Conservation (phyloP, 2,329 filamentous ascomycete species). For the Xylaria sp. region DNA sequence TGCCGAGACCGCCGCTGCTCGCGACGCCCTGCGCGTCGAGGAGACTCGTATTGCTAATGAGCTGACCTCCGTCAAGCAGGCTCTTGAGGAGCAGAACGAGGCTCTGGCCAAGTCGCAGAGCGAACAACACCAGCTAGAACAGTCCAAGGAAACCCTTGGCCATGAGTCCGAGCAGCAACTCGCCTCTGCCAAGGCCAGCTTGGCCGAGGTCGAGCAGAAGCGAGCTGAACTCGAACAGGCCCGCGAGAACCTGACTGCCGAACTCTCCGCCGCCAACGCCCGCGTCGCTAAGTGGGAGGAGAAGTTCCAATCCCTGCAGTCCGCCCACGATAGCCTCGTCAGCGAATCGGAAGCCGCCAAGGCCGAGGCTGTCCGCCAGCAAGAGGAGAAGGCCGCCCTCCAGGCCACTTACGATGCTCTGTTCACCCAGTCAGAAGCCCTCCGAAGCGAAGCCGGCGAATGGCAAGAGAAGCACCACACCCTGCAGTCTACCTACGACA, state of each 20-base stretch:
- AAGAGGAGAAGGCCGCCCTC: constrained; percentile 27
- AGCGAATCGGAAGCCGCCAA: constrained; percentile 25
- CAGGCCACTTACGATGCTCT: constrained; percentile 19
- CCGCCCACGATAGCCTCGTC: constrained; percentile 20
- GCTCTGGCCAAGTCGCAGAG: constrained; percentile 20
- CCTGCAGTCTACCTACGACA: constrained; percentile 16
- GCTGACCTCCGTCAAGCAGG: constrained; percentile 23
- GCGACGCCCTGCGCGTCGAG: constrained; percentile 30
- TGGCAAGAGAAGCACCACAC: constrained; percentile 19
- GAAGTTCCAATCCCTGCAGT: constrained; percentile 23
- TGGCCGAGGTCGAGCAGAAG: constrained; percentile 31
- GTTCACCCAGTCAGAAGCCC: constrained; percentile 21
- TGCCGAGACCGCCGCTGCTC: constrained; percentile 32
- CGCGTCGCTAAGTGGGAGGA: constrained; percentile 22
- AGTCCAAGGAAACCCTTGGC: constrained; percentile 8
- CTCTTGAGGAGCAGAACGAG: constrained; percentile 23
- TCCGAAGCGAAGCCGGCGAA: constrained; percentile 20
- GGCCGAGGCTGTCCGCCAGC: constrained; percentile 20
- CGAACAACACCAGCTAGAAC: constrained; percentile 16
- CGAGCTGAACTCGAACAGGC: constrained; percentile 26
- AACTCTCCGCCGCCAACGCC: constrained; percentile 25
- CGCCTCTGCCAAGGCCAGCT: constrained; percentile 19
- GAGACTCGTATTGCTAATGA: constrained; percentile 26
- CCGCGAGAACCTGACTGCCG: constrained; percentile 21
- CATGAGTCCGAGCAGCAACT: constrained; percentile 24